Conservation (phyloP, 1,139 yeast species). For the Candida pseudocylindracea region DNA sequence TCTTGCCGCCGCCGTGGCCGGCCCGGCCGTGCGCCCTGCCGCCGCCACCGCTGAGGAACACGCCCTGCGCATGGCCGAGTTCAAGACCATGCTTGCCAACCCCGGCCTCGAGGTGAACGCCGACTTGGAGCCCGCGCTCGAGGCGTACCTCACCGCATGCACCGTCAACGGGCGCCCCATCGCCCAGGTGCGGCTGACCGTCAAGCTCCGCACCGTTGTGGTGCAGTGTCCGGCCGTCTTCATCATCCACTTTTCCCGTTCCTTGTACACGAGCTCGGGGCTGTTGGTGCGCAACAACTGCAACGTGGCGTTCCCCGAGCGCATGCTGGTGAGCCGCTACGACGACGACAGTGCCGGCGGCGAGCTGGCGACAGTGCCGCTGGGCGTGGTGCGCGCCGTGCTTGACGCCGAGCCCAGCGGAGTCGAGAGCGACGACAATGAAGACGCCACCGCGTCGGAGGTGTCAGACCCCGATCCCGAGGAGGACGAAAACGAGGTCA, state of each 20-base stretch:
- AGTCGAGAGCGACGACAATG: slow-evolving; percentile 13
- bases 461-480: slow-evolving; percentile 1
- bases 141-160: slow-evolving; percentile 21
- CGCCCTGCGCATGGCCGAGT: slow-evolving; percentile 6
- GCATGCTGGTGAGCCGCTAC: slow-evolving; percentile 24
- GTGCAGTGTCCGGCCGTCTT: slow-evolving; percentile 48
- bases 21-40: background rate
- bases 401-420: slow-evolving; percentile 22
- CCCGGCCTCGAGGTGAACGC: slow-evolving; percentile 30
- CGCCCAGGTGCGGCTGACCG: slow-evolving; percentile 31
- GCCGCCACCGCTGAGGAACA: slow-evolving; percentile 7
- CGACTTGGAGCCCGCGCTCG: slow-evolving; percentile 24
- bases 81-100: slow-evolving; percentile 11
- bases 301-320: slow-evolving; percentile 41
- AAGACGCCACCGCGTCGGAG: slow-evolving; percentile 2
- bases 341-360: slow-evolving; percentile 6
- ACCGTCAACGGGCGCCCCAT: slow-evolving; percentile 14
- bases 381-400: background rate
- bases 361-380: background rate
- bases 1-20: too few relatives aligned
- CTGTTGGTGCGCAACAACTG: slow-evolving; percentile 58
- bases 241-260: slow-evolving; percentile 64
- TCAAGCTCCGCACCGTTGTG: slow-evolving; percentile 39
- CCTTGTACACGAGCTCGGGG: slow-evolving; percentile 36
- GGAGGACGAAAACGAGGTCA: slow-evolving; percentile 1